A percentile compares a stretch with the other conserved stretches of the same genome.
Evolutionary conservation across 441 rosid species (phyloP).

Genomic region (Jatropha podagrica): DNA sequence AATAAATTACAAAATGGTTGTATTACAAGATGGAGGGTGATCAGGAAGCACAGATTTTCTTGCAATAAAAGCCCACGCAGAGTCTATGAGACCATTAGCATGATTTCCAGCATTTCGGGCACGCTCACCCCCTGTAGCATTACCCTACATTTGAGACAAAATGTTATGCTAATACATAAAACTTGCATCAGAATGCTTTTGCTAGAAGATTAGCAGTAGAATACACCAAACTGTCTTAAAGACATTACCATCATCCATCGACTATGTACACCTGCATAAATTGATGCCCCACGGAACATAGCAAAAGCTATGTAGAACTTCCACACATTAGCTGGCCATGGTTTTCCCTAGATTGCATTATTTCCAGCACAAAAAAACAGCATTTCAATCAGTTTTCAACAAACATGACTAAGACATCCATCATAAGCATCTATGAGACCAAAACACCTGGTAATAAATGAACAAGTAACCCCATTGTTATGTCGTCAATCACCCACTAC

Average conservation of each 20-base stretch:
- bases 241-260: slow-evolving; percentile 83
- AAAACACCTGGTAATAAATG: background rate
- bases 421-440: slow-evolving; percentile 4
- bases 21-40: slow-evolving; percentile 70
- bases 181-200: slow-evolving; percentile 13
- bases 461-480: slow-evolving; percentile 11
- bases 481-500: background rate
- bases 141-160: slow-evolving; percentile 57
- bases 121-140: slow-evolving; percentile 92
- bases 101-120: slow-evolving; percentile 59
- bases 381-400: slow-evolving; percentile 7
- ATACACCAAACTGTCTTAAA: slow-evolving; percentile 8
- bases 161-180: slow-evolving; percentile 12
- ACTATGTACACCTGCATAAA: slow-evolving; percentile 70
- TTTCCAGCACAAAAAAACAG: slow-evolving; percentile 17
- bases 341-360: slow-evolving; percentile 59
- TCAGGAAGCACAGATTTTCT: slow-evolving; percentile 62
- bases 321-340: slow-evolving; percentile 90
- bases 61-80: slow-evolving; percentile 60
- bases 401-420: background rate
- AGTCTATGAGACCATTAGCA: slow-evolving; percentile 61
- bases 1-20: background rate
- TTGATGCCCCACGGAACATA: slow-evolving; percentile 84
- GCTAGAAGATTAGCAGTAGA: slow-evolving; percentile 4
- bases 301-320: slow-evolving; percentile 87